Evolutionary conservation across 192 early-diverging fungal genomes (phyloP), one percentile per base, ranked within the genome.

Genomic region (Chytriomyces confervae): DNA sequence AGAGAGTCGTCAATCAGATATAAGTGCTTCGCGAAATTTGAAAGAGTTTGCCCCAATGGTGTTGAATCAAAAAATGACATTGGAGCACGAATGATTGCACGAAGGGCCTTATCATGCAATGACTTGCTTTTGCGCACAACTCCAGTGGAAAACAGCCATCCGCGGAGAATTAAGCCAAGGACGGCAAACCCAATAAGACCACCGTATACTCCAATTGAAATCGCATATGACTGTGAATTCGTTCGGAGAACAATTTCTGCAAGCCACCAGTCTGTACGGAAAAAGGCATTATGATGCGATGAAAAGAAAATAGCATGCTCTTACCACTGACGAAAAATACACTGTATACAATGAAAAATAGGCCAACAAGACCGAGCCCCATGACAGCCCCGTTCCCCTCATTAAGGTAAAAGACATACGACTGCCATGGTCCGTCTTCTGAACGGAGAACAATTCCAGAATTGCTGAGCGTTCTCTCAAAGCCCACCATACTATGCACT

Each of bases 301-400:
- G 7, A 9, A 61, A 24, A 66, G 70, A 79, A 29, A 6, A 27
- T 65, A 8, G 9, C 3, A 73, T 27, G 50, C 61, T 73, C 73
- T 27, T 11, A 75, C 79, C 73, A 51, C 64, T 76, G 44, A 76
- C 50, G 53, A 71, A 84, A 50, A 91, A 88, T 5, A 92, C 70
- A 24, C 82, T 86, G 77, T 93, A 90, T 1, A 90, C 88, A 1
- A 86, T 53, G 62, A 91, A 84, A 69, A 92, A 91, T 46, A 89
- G 29, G 5, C 85, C 80, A 18, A 89, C 73, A 0, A 86, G 16
- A 7, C 9, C 29, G 23, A 48, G 18, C 4, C 89, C 85, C 6
- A 87, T 8, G 7, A 79, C 50, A 8, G 82, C 63, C 2, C 92
- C 92, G 36, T 77, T 64, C 7, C 77, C 77, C 27, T 77, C 80